phyloP scores from a whole-genome alignment of 768 basidiomycete genomes.

The Lactarius vividus region DNA sequence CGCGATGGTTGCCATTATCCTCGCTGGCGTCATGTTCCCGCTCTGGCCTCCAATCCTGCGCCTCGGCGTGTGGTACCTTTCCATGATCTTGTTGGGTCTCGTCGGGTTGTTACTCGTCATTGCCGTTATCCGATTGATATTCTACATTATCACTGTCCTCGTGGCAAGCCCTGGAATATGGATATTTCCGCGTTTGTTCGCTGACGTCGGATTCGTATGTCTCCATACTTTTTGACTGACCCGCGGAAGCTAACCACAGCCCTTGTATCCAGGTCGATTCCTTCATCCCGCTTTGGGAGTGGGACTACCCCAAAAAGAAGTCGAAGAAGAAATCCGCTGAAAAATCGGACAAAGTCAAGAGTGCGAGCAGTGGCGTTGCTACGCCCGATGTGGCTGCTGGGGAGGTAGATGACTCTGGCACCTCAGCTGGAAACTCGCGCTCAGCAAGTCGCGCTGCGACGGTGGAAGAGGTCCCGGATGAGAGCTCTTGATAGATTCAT shows the following conservation, averaged over 20 bases:
- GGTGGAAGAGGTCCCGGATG: conserved; percentile 36
- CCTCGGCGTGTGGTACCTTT: conserved; percentile 93
- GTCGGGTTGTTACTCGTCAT: conserved; percentile 89
- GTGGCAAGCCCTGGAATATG: conserved; percentile 90
- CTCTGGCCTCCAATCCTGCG: conserved; percentile 94
- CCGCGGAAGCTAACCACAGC: conserved; percentile 4
- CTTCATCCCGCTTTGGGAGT: conserved; percentile 96
- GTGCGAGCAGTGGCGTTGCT: conserved; percentile 37
- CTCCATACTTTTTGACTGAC: neutral
- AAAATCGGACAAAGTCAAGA: conserved; percentile 46
- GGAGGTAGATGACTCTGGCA: conserved; percentile 38
- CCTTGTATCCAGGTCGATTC: conserved; percentile 75
- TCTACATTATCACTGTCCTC: conserved; percentile 90
- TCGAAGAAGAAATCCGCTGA: conserved; percentile 56
- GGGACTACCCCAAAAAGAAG: conserved; percentile 79
- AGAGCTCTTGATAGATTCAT: conserved; percentile 30
- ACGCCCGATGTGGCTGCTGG: conserved; percentile 42
- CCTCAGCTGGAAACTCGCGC: conserved; percentile 37
- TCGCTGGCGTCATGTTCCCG: conserved; percentile 98
- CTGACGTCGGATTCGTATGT: conserved; percentile 97
- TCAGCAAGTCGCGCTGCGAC: conserved; percentile 34
- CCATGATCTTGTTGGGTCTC: conserved; percentile 81
- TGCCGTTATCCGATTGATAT: conserved; percentile 86
- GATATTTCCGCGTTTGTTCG: conserved; percentile 98
- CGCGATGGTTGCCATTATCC: conserved; percentile 89